Base-by-base conservation (phyloP, 768 basidiomycete species). In the Tephrocybe sp. region DNA sequence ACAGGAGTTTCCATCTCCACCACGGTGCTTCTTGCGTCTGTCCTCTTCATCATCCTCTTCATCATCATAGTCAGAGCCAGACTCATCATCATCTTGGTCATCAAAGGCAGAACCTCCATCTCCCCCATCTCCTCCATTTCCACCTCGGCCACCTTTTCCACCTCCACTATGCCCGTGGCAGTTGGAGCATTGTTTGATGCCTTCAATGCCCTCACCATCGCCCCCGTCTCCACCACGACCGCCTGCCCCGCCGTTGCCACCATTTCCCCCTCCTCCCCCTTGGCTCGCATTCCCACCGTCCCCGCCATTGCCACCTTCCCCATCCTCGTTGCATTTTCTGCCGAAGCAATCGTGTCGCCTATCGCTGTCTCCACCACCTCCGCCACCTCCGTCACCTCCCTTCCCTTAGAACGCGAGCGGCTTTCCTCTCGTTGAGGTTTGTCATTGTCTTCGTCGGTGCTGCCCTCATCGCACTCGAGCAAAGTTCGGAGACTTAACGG, bases 401-500 rank as follows among this genome's bases (percentile, higher is more conserved):
- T 30, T 30, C 23, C 26, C n/a, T 37, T 45, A 12, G 43, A 45
- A n/a, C 42, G 18, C n/a, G 40, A 24, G 10, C 49, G 30, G 20
- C 43, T 32, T 20, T 20, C 6, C 14, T 23, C 34, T 36, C 15
- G 33, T 45, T 23, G 10, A 30, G 28, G 28, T 11, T 46, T 49
- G 15, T 39, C 36, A 17, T 38, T 11, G 20, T 38, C 33, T 7
- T 53, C 23, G 23, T 32, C n/a, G n/a, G 48, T n/a, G 15, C 45
- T 24, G 38, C 45, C 23, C 8, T 55, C 43, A 9, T 50, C 48
- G 36, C 57, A 58, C 23, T 54, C 56, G 23, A 58, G 56, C 14
- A 58, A 47, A 24, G 24, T 43, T 12, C 43, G 28, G 32, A 58
- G 48, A 28, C 43, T 54, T 36, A 50, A 25, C 4, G 47, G 30